Percentiles rank a stretch among this genome's conserved stretches.
These are phyloP conservation scores for Talaromyces sp. DNA, from an alignment of 2,329 filamentous ascomycete species.

Conservation along the genomic window DNA sequence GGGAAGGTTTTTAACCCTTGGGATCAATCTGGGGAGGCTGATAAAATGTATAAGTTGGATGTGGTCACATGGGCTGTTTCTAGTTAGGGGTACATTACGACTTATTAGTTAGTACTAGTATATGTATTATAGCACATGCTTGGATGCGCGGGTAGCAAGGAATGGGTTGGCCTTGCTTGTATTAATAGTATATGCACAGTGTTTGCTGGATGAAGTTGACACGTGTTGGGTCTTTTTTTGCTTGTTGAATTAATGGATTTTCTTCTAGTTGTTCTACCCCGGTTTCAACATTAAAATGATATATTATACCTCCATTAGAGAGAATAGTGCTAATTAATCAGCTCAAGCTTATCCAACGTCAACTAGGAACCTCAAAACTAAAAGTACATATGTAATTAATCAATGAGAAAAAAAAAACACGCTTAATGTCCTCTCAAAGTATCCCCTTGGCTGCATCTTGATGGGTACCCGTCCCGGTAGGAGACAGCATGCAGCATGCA, in stretches of 20 bases:
- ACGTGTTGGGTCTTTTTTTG: neutral
- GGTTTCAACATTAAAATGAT: neutral
- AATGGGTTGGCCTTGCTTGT: neutral
- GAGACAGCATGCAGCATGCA: neutral
- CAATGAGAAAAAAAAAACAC: neutral
- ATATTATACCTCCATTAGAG: neutral
- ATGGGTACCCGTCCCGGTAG: neutral
- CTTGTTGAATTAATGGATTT: too few relatives aligned
- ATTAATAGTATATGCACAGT: neutral
- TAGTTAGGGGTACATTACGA: neutral
- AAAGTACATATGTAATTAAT: neutral
- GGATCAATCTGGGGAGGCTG: neutral
- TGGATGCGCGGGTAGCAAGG: neutral
- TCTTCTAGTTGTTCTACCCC: neutral
- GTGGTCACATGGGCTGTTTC: neutral
- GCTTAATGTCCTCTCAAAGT: neutral
- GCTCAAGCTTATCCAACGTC: neutral
- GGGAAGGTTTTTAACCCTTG: neutral
- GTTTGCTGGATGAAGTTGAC: neutral
- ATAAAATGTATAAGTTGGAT: neutral
- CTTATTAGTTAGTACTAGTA: neutral
- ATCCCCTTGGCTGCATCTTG: neutral
- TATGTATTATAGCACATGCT: neutral
- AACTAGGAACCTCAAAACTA: neutral
- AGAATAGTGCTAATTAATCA: neutral